Evolutionary conservation across 2,329 filamentous ascomycete species (phyloP), one percentile per base, ranked within the genome.

Genomic region (Aspergillus sp.): DNA sequence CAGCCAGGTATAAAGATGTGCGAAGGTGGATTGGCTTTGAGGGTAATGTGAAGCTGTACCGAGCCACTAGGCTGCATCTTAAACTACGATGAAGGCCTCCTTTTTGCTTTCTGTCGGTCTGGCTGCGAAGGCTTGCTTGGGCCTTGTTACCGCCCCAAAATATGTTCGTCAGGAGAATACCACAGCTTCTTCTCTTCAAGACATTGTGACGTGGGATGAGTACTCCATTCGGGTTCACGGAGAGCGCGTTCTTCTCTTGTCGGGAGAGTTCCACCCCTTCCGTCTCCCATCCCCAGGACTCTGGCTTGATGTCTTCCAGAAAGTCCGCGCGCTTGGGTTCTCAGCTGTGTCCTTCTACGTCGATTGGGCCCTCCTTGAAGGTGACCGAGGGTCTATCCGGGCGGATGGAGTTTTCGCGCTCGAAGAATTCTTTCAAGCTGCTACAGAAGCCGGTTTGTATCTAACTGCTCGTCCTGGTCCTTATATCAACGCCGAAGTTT

Each of bases 271-370:
- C 45, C 83, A 85, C 63, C 85, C 84, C 58, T 77, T 80, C 63
- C 76, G 83, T 3, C 75, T 85, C 36, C 83, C 82, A 0, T 81
- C 84, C 0, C 83, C 82, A 0, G 83, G 84, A 55, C 65, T 85
- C 25, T 85, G 83, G 81, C 65, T 81, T 39, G 82, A 85, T 63
- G 79, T 85, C 36, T 83, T 85, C 59, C 81, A 85, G 55, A 85
- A 84, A 60, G 77, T 84, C 61, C 78, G 79, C 62, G 80, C 83
- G 8, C 82, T 80, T 65, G 83, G 82, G 0, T 83, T 84, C 69
- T 85, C 84, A 69, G 74, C 82, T 15, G 74, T 84, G 23, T 72
- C 72, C 67, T 67, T 73, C 30, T 73, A 76, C 54, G 70, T 73
- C 59, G 70, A 72, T 60, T 73, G 72, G 70, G 69, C 67, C 43